Conservation (phyloP, 2,329 filamentous ascomycete genomes). For the Paecilomyces sp. region DNA sequence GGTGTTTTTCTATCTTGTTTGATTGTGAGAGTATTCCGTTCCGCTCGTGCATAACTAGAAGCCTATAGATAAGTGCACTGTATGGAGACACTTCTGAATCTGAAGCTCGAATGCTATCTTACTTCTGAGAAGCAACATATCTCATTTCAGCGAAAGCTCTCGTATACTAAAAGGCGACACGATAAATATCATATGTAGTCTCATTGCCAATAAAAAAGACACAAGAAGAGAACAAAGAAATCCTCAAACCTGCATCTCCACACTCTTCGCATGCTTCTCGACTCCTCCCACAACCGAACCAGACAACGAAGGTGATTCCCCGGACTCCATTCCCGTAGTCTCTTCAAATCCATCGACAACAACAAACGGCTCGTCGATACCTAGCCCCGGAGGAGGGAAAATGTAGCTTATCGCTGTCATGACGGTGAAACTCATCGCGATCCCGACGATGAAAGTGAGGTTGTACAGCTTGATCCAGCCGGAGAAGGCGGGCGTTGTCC, state of each 20-base stretch:
- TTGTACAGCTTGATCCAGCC: conserved; percentile 16
- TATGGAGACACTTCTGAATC: neutral
- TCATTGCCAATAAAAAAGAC: neutral
- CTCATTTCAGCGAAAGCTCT: too few species aligned
- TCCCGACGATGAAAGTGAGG: conserved; percentile 15
- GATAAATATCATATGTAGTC: neutral
- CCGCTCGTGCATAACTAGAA: neutral
- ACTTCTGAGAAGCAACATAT: neutral
- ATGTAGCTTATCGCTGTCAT: conserved; percentile 9
- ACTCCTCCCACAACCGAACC: neutral
- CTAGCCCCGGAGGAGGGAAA: conserved; percentile 12
- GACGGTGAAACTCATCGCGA: conserved; percentile 12
- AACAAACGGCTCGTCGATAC: conserved; percentile 12
- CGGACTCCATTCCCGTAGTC: neutral
- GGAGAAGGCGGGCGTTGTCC: conserved; percentile 3
- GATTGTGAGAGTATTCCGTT: neutral
- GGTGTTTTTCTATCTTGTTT: neutral
- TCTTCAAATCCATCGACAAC: neutral
- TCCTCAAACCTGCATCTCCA: neutral
- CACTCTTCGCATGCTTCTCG: neutral
- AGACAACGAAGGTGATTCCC: neutral
- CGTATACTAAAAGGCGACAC: neutral
- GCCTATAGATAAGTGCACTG: neutral
- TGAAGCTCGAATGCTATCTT: neutral
- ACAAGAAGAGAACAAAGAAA: neutral